Base-by-base conservation (phyloP, 805 yeast genomes). In the Candida vaughaniae region DNA sequence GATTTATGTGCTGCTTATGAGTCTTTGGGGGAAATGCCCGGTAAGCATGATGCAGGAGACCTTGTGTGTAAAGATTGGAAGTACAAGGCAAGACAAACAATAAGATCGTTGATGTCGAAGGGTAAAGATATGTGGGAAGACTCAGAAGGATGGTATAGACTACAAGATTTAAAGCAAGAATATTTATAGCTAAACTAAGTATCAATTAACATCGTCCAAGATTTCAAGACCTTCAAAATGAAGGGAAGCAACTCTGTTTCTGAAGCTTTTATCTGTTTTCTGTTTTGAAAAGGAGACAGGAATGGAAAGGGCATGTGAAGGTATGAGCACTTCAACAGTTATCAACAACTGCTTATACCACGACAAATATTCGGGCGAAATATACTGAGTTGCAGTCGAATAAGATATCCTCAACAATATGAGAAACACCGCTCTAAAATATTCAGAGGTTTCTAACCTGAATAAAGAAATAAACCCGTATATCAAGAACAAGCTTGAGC, bases 51-150 rank as follows among this genome's bases (percentile, higher is more conserved):
- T 16, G 89, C 87, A 2, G 95, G 82, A 15, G 87, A 85, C 55
- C 47, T 82, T n/a, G 95, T 90, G 7, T 89, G 96, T 58, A 79
- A 82, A 53, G 95, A 89, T 55, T 90, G 97, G 97, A 84, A 78
- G 53, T 85, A 82, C 62, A 88, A 88, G 56, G 81, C 95, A 2
- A 73, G 81, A 44, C 73, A 85, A 11, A 68, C 85, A 1, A 73
- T 89, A 15, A 73, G 95, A 52, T 75, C 86, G 1, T 66, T 89
- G 46, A 73, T 85, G 77, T 80, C 91, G 12, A 84, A 81, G 53
- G 96, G 96, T 6, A 82, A 77, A 50, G 65, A 69, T 16, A 73
- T 73, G 45, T 89, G 96, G 96, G 90, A 85, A 48, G 88, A 76
- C 43, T 69, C 84, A 3, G 81, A 75, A 23, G 93, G 88, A 1